These are phyloP conservation scores for Ceratobasidium sp. DNA, from an alignment of 1,284 basidiomycete species.

Conservation along the genomic window DNA sequence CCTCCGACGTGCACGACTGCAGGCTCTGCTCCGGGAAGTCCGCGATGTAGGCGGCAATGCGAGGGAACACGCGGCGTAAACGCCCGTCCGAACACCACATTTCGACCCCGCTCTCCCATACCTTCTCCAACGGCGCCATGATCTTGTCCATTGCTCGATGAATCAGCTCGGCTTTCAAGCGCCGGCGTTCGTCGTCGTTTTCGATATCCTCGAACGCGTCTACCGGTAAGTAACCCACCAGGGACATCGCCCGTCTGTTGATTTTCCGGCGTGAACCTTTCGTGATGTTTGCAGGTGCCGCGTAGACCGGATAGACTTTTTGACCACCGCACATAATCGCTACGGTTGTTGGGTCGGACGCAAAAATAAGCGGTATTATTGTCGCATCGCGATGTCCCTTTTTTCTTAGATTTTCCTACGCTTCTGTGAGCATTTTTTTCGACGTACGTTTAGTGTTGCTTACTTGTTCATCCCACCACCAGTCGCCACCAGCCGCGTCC, in stretches of 20 bases:
- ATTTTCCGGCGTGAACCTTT: conserved; percentile 37
- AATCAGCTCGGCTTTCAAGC: background rate
- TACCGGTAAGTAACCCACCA: background rate
- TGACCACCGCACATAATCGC: background rate
- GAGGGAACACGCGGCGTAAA: conserved; percentile 6
- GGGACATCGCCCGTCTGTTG: conserved; percentile 24
- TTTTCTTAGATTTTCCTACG: background rate
- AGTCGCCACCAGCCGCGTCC: background rate
- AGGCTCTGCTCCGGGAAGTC: conserved; percentile 25
- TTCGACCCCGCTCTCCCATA: conserved; percentile 8
- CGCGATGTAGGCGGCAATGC: background rate
- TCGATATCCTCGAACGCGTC: no score
- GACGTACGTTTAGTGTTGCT: background rate
- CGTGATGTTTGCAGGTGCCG: conserved; percentile 31
- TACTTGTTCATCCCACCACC: conserved; percentile 16
- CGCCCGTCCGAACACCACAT: conserved; percentile 33
- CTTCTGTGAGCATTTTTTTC: background rate
- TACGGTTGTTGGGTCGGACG: conserved; percentile 9
- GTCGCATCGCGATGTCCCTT: conserved; percentile 9
- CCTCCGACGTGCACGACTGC: conserved; percentile 10
- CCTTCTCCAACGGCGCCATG: conserved; percentile 3
- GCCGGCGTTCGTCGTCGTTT: no score
- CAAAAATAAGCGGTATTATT: conserved; percentile 2
- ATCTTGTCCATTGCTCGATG: conserved; percentile 19
- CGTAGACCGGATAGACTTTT: conserved; percentile 31